Evolutionary conservation across 257 asterid genomes (phyloP), one percentile per base, ranked within the genome.

Genomic region (Solanum corneliomulleri): DNA sequence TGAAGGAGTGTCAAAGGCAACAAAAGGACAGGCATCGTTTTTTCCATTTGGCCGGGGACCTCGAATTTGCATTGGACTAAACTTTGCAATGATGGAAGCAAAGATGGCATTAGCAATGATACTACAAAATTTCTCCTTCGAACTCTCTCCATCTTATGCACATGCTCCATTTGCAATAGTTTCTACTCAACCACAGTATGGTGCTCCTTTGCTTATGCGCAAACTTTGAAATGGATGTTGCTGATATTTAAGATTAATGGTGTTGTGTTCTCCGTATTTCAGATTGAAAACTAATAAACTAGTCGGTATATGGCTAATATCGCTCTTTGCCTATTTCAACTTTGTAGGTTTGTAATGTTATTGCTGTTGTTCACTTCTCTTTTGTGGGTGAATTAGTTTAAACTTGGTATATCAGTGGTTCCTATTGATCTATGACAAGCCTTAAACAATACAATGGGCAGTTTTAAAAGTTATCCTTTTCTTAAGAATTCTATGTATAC

Each of bases 1-100:
- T 1, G 88, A 89, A 71, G 92, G 92, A 35, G 86, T 86, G 18
- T 76, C 88, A 1, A 91, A 84, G 69, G 92, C 91, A 70, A 84
- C 87, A 11, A 88, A 89, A 9, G 90, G 88, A 31, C 89, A 83
- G 15, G 9, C 75, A 10, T 44, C 87, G 3, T 91, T 87, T 75
- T 58, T 89, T 35, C 92, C 92, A 52, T 91, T 89, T 84, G 62
- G 91, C 23, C 33, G 91, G 91, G 92, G 92, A 15, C 92, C 92
- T 23, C 77, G 92, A 20, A 71, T 87, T n/a, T 91, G 92, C 41
- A 89, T 91, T 4, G 92, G 92, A 21, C 90, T 86, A 35, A 87
- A 89, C 84, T 91, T 89, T 35, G 83, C 92, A 7, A 81, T 89
- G 90, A 14, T 91, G 41, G 92, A 91, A 85, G 91, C 91, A 27